A percentile compares a stretch with the other conserved stretches of the same genome.
phyloP scores from a whole-genome alignment of 2,329 filamentous ascomycete genomes.

The Sporothrix brasiliensis region DNA sequence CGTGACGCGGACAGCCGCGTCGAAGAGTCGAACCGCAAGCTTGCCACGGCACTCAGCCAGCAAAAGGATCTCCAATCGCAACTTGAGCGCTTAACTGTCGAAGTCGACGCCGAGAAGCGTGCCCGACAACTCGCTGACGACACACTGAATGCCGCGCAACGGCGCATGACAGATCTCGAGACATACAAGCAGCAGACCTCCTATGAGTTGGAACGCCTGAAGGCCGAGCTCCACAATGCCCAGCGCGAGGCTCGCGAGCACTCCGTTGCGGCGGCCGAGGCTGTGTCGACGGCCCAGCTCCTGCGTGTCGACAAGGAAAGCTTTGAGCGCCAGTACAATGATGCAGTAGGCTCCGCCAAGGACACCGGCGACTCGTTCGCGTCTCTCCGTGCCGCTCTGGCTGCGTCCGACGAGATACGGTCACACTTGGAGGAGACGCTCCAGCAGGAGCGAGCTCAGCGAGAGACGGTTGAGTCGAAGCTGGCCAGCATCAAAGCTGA shows the following conservation, averaged over 20 bases:
- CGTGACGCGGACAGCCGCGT: slow-evolving; percentile 67
- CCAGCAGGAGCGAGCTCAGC: slow-evolving; percentile 75
- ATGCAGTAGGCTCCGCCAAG: slow-evolving; percentile 66
- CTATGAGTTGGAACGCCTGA: slow-evolving; percentile 80
- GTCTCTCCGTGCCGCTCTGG: slow-evolving; percentile 75
- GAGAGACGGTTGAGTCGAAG: slow-evolving; percentile 76
- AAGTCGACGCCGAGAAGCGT: slow-evolving; percentile 79
- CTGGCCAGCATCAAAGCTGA: slow-evolving; percentile 76
- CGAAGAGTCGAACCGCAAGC: slow-evolving; percentile 75
- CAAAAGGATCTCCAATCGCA: slow-evolving; percentile 81
- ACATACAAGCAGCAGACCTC: slow-evolving; percentile 79
- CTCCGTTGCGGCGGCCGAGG: slow-evolving; percentile 74
- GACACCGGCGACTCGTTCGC: slow-evolving; percentile 72
- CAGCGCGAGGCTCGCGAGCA: slow-evolving; percentile 81
- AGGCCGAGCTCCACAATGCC: slow-evolving; percentile 78
- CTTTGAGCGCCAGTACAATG: slow-evolving; percentile 68
- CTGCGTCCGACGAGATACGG: slow-evolving; percentile 76
- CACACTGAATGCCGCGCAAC: slow-evolving; percentile 78
- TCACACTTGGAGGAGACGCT: slow-evolving; percentile 76
- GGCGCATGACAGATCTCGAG: slow-evolving; percentile 81
- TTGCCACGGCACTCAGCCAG: slow-evolving; percentile 76
- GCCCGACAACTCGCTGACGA: slow-evolving; percentile 86
- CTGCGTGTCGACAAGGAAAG: slow-evolving; percentile 87
- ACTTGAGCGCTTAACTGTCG: slow-evolving; percentile 67
- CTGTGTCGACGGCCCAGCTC: slow-evolving; percentile 71